A percentile compares a stretch with the other conserved stretches of the same genome.
Evolutionary conservation across 768 basidiomycete genomes (phyloP).

Genomic region (Roridomyces roridus): DNA sequence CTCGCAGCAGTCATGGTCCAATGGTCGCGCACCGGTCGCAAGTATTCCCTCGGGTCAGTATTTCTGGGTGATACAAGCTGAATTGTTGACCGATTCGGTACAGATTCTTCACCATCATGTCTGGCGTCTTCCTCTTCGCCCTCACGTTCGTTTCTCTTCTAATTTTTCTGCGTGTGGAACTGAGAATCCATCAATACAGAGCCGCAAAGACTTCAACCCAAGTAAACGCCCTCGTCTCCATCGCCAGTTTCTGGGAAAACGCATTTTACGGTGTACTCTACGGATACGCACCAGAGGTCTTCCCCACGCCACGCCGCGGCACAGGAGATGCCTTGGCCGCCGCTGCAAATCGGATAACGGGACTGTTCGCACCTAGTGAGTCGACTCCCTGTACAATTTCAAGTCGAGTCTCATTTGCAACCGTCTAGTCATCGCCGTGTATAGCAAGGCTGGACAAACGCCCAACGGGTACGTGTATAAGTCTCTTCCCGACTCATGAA

Average conservation of each 20-base stretch:
- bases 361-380: slow-evolving; percentile 53
- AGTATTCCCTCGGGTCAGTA: slow-evolving; percentile 22
- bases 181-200: slow-evolving; percentile 59
- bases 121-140: slow-evolving; percentile 63
- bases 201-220: slow-evolving; percentile 53
- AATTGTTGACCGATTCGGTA: no score
- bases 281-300: slow-evolving; percentile 57
- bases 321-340: slow-evolving; percentile 63
- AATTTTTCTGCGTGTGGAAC: no score
- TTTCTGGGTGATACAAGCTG: no score
- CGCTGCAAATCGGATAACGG: slow-evolving; percentile 60
- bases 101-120: slow-evolving; percentile 55
- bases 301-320: slow-evolving; percentile 59
- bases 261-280: slow-evolving; percentile 39
- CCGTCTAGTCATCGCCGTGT: slow-evolving; percentile 28
- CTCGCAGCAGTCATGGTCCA: slow-evolving; percentile 50
- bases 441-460: slow-evolving; percentile 25
- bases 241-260: slow-evolving; percentile 26
- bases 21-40: slow-evolving; percentile 23
- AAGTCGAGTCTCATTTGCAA: background rate
- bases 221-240: slow-evolving; percentile 28
- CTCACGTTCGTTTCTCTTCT: slow-evolving; percentile 62
- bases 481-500: no score
- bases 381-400: background rate
- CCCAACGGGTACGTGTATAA: slow-evolving; percentile 16